Conservation (phyloP, 805 yeast species). For the Saccharomycopsis sp. region DNA sequence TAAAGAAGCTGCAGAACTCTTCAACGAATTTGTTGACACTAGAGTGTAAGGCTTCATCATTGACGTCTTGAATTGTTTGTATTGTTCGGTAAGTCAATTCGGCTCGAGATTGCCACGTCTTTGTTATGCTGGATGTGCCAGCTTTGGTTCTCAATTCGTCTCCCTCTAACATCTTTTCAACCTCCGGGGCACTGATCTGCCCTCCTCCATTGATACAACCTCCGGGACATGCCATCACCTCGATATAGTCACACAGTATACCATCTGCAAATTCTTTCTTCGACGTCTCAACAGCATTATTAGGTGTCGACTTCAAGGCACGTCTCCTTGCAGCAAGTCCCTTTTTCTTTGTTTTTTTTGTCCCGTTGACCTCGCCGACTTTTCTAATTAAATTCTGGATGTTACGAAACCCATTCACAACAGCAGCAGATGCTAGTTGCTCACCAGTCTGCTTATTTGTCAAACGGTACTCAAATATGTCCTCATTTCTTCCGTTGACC, state of each 20-base stretch:
- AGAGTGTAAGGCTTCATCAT: conserved; percentile 2
- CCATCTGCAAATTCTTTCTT: conserved; percentile 44
- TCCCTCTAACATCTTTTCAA: conserved; percentile 19
- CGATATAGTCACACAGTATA: conserved; percentile 68
- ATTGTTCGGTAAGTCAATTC: conserved; percentile 9
- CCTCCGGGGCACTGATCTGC: conserved; percentile 50
- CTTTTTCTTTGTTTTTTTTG: conserved; percentile 23
- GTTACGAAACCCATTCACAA: conserved; percentile 87
- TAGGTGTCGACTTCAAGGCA: conserved; percentile 31
- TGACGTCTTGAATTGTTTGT: conserved; percentile 11
- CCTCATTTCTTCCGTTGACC: conserved; percentile 66
- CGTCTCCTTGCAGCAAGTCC: conserved; percentile 39
- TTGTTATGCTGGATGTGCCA: conserved; percentile 1
- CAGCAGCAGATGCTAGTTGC: conserved; percentile 50
- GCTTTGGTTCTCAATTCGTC: neutral
- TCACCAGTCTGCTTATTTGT: conserved; percentile 29
- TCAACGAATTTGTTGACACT: conserved; percentile 8
- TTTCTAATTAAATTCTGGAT: conserved; percentile 90
- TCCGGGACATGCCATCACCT: conserved; percentile 97
- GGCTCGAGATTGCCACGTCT: conserved; percentile 11
- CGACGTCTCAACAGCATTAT: conserved; percentile 11
- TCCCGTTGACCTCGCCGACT: conserved; percentile 41
- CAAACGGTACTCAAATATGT: conserved; percentile 63
- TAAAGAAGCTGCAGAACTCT: conserved; percentile 12
- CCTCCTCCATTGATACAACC: conserved; percentile 99